Evolutionary conservation across 345 rosid species (phyloP), one percentile per base, ranked within the genome.

Genomic region (Salix udensis): DNA sequence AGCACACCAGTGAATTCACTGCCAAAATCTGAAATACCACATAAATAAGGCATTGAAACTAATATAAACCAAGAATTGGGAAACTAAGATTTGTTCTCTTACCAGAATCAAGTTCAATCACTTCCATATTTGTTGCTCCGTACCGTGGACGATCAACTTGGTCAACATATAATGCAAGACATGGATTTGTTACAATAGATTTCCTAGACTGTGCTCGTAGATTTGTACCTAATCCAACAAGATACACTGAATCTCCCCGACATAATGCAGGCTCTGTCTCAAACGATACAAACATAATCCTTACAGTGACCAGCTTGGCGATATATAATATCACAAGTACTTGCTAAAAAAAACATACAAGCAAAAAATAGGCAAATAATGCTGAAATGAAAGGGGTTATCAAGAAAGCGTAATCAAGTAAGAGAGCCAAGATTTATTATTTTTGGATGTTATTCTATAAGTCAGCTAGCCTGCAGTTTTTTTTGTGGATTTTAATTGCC

Each of bases 41-140:
- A 53, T 55, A n/a, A 64, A 55, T 4, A 58, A 28, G 28, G 1
- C 7, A 48, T 52, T 48, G 52, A 48, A 48, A 48, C 52, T 23
- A n/a, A 55, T 74, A 67, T 24, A 15, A 21, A 4, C 75, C 65
- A 19, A 68, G 26, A 34, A 53, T 9, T 65, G 34, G 39, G 15
- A 13, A 42, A 44, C 53, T 37, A 23, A 34, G 39, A 76, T 44
- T 28, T 65, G 36, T n/a, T 39, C 23, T 58, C 79, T 70, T 81
- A 91, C 98, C 97, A 19, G 97, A 89, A 85, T 92, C 97, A 73
- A 94, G 88, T 84, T 94, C 98, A 81, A 94, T 89, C 62, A 92
- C 95, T 88, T 94, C 97, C 91, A 90, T 94, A 86, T 92, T 94
- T 71, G 88, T 90, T 78, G 98, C 97, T 86, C 96, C 88, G 76